Conservation (phyloP, 805 yeast species). For the Crinitomyces ghanaensis region DNA sequence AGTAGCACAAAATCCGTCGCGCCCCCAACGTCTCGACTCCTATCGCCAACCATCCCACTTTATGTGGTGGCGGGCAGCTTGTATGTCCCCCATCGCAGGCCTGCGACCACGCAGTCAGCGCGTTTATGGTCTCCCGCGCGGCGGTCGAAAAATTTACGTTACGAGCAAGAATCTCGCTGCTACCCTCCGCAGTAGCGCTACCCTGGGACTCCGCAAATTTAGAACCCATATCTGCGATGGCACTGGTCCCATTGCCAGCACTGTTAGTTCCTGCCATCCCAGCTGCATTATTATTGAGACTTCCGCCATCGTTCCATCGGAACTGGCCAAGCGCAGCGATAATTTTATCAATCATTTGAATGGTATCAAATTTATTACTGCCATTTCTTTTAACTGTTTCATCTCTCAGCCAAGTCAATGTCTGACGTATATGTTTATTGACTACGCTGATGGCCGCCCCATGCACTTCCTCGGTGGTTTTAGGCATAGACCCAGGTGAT, state of each 20-base stretch:
- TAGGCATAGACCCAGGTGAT: constrained; percentile 28
- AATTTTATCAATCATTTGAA: constrained; percentile 8
- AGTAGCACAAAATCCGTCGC: constrained; percentile 9
- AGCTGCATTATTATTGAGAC: not conserved
- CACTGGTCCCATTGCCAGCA: not conserved
- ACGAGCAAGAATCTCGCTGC: not conserved
- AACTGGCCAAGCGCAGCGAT: constrained; percentile 12
- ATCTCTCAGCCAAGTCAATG: constrained; percentile 7
- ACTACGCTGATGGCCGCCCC: constrained; percentile 27
- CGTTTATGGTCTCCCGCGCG: constrained; percentile 14
- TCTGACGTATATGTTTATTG: constrained; percentile 18
- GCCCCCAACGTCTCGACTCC: constrained; percentile 18
- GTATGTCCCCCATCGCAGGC: constrained; percentile 15
- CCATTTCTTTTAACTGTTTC: constrained; percentile 5
- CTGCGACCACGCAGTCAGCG: constrained; percentile 16
- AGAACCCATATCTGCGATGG: constrained; percentile 1
- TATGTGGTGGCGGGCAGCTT: constrained; percentile 15
- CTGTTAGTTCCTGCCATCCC: constrained; percentile 1
- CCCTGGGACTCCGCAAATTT: constrained; percentile 5
- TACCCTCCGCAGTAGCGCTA: constrained; percentile 5
- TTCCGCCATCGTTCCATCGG: constrained; percentile 2
- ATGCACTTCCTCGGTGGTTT: constrained; percentile 38
- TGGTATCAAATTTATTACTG: no score
- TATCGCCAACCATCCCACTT: constrained; percentile 7
- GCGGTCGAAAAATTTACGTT: constrained; percentile 1